Evolutionary conservation across 306 rosid genomes (phyloP), one percentile per base, ranked within the genome.

Genomic region (Prosopis cineraria): DNA sequence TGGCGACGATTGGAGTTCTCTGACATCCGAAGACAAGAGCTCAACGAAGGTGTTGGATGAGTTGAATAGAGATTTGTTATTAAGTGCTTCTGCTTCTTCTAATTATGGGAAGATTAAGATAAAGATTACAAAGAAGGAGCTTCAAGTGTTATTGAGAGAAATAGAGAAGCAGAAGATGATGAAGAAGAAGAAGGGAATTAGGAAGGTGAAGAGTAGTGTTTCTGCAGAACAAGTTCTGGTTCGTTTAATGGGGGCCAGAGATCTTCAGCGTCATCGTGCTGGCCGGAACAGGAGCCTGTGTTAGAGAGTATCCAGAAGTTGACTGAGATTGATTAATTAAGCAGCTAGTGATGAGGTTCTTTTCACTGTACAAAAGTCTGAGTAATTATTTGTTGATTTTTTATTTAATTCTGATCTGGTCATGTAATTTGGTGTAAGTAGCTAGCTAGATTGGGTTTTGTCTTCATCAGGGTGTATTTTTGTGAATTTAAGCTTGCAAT

Each of bases 81-180:
- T 22, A 3, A 20, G 14, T 24, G 31, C 5, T 53, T 34, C 76
- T 73, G 20, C 31, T 8, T 39, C 43, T 64, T 19, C 27, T 14
- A 0, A 3, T 17, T 17, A 33, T 19, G 80, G 85, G 37, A 87
- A 75, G 69, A 82, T 93, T 60, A 93, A 75, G 83, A 80, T 93
- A 12, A 87, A 22, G 84, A 83, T 93, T 33, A 76, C 90, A 7
- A 93, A 86, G 81, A 74, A 68, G 70, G 91, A 93, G 75, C 68
- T 90, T 20, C 84, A 62, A 25, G 73, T 81, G 56, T 66, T 93
- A 60, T 31, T 88, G 40, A 87, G 74, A 60, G 79, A 30, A 0
- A 22, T 52, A 14, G 79, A 58, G 19, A 58, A 58, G 65, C 65
- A 68, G 70, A 75, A 71, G 22, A 79, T 63, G n/a, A 27, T 0